phyloP scores from a whole-genome alignment of 352 stramenopile genomes.

The Aphanomyces invadans region DNA sequence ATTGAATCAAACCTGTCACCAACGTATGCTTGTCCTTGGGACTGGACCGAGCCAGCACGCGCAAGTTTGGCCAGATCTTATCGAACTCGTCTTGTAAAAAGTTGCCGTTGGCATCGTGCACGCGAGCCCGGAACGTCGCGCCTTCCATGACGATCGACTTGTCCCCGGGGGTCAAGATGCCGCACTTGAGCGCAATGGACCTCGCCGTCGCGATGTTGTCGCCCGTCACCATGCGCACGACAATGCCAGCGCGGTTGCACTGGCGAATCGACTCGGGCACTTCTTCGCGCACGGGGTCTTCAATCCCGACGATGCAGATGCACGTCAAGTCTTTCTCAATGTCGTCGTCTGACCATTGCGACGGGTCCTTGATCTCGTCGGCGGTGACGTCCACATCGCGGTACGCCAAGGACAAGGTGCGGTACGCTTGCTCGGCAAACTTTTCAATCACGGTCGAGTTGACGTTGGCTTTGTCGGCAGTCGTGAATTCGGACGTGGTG shows the following conservation, averaged over 20 bases:
- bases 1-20: constrained; percentile 76
- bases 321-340: constrained; percentile 39
- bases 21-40: constrained; percentile 88
- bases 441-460: constrained; percentile 11
- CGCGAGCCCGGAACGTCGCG: constrained; percentile 39
- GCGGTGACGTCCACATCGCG: constrained; percentile 28
- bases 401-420: constrained; percentile 67
- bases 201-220: constrained; percentile 87
- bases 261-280: constrained; percentile 82
- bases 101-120: constrained; percentile 41
- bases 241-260: constrained; percentile 89
- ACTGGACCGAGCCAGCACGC: constrained; percentile 86
- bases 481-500: background rate
- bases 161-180: constrained; percentile 64
- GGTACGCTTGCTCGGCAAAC: constrained; percentile 58
- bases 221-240: constrained; percentile 88
- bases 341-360: constrained; percentile 24
- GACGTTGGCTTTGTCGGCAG: constrained; percentile 37
- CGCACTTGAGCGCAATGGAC: constrained; percentile 80
- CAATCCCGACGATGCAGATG: constrained; percentile 84
- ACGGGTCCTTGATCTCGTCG: constrained; percentile 19
- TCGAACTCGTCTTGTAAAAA: constrained; percentile 68
- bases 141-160: constrained; percentile 37
- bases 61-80: constrained; percentile 68
- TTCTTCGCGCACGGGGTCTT: constrained; percentile 87